Evolutionary conservation across 2,329 filamentous ascomycete species (phyloP), one percentile per base, ranked within the genome.

Genomic region (Aspergillus aculeatinus): DNA sequence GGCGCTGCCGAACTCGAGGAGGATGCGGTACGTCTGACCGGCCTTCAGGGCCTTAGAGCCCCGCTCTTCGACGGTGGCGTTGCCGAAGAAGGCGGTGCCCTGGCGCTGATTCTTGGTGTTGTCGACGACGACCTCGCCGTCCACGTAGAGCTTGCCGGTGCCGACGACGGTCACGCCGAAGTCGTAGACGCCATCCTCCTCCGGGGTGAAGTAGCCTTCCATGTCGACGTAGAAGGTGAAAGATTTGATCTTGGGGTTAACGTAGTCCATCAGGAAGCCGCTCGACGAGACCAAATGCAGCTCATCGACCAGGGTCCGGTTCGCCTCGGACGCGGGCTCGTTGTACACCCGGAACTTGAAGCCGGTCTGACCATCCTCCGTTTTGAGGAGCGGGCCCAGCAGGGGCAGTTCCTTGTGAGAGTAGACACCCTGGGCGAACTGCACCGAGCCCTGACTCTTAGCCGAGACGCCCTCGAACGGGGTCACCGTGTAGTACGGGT

Each of bases 91-190:
- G 4, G 84, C 83, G 50, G 86, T 83, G 11, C 87, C 86, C 25
- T 83, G 81, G 51, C 73, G 78, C 71, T 90, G 88, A 60, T 86
- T 84, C 52, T 85, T 87, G 19, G 83, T 81, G 67, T 90, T 89
- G 74, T 89, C 86, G 21, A 90, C 82, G 31, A 89, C 78, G 2
- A 88, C 75, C 60, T 86, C 77, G 60, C 79, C 86, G 63, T 90
- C 83, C 58, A 89, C 81, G 64, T 83, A 87, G 11, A 89, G 78
- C 65, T 84, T 85, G n/a, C 86, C 87, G 1, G 85, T 87, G 27
- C 88, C 88, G 48, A 83, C 83, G 7, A 89, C 87, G 5, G 85
- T 84, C 27, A 89, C 77, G n/a, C 87, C 84, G 58, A 90, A 83
- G 68, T 89, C 86, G 71, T 86, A 89, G 1, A 81, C 76, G 47